Conservation (phyloP, 2,329 filamentous ascomycete species). For the Diplodia seriata region DNA sequence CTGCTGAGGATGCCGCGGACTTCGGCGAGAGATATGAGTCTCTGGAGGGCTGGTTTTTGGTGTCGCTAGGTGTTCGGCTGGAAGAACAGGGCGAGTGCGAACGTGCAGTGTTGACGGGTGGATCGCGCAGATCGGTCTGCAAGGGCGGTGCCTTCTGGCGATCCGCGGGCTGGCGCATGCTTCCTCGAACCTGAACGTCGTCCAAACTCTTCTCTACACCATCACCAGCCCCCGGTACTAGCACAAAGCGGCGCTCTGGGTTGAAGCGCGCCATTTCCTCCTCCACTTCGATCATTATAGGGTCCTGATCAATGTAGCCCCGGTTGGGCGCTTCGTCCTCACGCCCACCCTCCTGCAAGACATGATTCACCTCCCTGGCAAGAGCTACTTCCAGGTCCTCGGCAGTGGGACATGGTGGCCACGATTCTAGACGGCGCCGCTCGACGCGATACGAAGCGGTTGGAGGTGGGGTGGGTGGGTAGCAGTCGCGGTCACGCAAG, state of each 20-base stretch:
- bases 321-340: conserved; percentile 64
- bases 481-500: conserved; percentile 16
- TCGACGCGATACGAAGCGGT: conserved; percentile 34
- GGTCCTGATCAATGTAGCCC: conserved; percentile 72
- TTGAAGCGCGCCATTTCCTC: conserved; percentile 50
- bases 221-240: conserved; percentile 53
- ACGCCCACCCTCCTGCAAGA: conserved; percentile 42
- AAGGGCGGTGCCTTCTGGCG: conserved; percentile 41
- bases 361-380: conserved; percentile 63
- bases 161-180: conserved; percentile 25
- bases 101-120: conserved; percentile 51
- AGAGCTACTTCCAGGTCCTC: conserved; percentile 70
- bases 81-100: conserved; percentile 56
- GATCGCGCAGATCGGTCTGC: conserved; percentile 47
- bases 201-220: conserved; percentile 28
- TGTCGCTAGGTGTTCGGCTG: conserved; percentile 41
- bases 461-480: conserved; percentile 27
- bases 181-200: conserved; percentile 7
- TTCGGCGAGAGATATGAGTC: conserved; percentile 49
- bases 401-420: conserved; percentile 69
- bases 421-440: conserved; percentile 39
- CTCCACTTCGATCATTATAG: conserved; percentile 68
- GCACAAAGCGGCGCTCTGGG: conserved; percentile 70
- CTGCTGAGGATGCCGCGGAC: background rate
- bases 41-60: conserved; percentile 44